Evolutionary conservation across 1,284 basidiomycete genomes (phyloP).

Genomic region (Leccinum solheimii): DNA sequence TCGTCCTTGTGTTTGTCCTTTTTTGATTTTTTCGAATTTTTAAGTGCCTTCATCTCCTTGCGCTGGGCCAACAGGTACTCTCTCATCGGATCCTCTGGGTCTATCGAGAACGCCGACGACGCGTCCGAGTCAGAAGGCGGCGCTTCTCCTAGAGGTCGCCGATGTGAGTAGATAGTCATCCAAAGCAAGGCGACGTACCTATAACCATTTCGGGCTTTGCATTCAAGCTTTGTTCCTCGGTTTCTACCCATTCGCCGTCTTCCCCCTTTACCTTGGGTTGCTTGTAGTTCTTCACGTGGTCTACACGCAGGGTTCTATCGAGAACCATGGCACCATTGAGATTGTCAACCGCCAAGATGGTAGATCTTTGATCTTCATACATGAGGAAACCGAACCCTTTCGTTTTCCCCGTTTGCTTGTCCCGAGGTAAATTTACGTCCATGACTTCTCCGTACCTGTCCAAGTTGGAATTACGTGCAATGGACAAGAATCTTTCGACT

Average conservation of each 20-base stretch:
- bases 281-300: constrained; percentile 94
- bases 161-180: constrained; percentile 6
- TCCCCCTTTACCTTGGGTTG: constrained; percentile 81
- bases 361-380: constrained; percentile 98
- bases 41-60: constrained; percentile 63
- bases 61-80: constrained; percentile 78
- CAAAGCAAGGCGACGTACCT: constrained; percentile 44
- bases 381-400: constrained; percentile 96
- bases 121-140: constrained; percentile 63
- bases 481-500: constrained; percentile 34
- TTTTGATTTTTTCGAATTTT: constrained; percentile 59
- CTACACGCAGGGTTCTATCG: constrained; percentile 85
- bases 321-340: constrained; percentile 92
- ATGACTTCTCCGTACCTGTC: constrained; percentile 91
- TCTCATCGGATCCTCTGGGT: constrained; percentile 97
- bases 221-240: constrained; percentile 83
- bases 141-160: constrained; percentile 45
- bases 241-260: constrained; percentile 87
- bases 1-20: constrained; percentile 67
- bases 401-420: constrained; percentile 86
- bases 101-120: constrained; percentile 70
- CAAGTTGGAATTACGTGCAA: constrained; percentile 6
- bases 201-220: constrained; percentile 73
- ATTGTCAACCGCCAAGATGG: constrained; percentile 96
- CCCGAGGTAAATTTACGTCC: constrained; percentile 92